These are phyloP conservation scores for Cunninghamia lanceolata DNA, from an alignment of 75 land plant species.

Conservation along the genomic window DNA sequence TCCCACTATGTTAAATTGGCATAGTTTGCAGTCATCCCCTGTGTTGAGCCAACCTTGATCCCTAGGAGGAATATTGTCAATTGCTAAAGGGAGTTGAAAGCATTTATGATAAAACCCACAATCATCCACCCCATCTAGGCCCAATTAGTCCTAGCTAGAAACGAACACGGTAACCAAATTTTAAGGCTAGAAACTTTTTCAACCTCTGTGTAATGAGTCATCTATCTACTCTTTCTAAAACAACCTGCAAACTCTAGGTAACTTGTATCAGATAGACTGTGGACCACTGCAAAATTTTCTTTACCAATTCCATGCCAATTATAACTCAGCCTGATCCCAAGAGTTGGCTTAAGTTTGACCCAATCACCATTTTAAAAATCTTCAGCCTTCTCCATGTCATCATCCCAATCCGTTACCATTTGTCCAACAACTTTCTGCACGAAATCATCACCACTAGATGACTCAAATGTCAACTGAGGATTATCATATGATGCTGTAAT, in stretches of 20 bases:
- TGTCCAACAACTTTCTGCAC: not conserved
- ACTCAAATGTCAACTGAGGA: conserved; percentile 6
- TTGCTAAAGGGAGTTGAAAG: no score
- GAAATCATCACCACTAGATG: not conserved
- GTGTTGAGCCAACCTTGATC: no score
- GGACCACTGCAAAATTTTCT: conserved; percentile 87
- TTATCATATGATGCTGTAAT: not conserved
- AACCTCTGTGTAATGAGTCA: conserved; percentile 73
- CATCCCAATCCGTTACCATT: conserved; percentile 10
- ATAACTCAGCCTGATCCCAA: conserved; percentile 78
- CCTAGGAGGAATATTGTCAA: no score
- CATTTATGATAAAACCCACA: no score
- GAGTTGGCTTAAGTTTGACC: conserved; percentile 74
- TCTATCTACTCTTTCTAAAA: conserved; percentile 77
- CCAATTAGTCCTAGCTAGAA: conserved; percentile 69
- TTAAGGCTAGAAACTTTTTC: conserved; percentile 73
- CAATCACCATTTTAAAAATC: no score
- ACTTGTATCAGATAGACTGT: conserved; percentile 75
- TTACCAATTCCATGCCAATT: conserved; percentile 84
- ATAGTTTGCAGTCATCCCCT: no score
- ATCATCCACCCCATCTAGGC: conserved; percentile 96
- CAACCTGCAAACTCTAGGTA: conserved; percentile 88
- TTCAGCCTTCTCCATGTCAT: no score
- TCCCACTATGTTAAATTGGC: no score
- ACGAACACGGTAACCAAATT: conserved; percentile 76